A percentile compares a stretch with the other conserved stretches of the same genome.
These are phyloP conservation scores for Exophiala alcalophila DNA, from an alignment of 2,329 filamentous ascomycete species.

Conservation along the genomic window DNA sequence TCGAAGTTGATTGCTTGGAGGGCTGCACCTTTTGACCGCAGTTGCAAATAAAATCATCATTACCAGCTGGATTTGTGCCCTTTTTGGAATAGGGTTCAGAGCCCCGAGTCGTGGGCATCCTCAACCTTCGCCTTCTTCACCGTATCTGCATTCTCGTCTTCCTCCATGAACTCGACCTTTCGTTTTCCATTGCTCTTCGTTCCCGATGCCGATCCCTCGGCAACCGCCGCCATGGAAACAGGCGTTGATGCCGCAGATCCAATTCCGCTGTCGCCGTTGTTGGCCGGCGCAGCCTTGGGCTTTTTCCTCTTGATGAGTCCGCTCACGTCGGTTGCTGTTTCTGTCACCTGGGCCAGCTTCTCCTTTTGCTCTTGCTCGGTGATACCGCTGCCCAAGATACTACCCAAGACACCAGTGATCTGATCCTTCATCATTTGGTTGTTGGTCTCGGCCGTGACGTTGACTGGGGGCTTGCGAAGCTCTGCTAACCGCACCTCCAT, in stretches of 20 bases:
- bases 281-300: conserved; percentile 25
- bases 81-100: no score
- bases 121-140: conserved; percentile 26
- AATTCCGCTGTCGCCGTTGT: conserved; percentile 17
- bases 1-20: conserved; percentile 7
- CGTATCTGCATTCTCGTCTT: conserved; percentile 16
- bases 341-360: conserved; percentile 53
- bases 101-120: conserved; percentile 21
- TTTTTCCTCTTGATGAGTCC: conserved; percentile 57
- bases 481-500: conserved; percentile 60
- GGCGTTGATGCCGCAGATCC: conserved; percentile 25
- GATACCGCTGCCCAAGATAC: conserved; percentile 51
- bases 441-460: conserved; percentile 40
- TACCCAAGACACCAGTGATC: conserved; percentile 57
- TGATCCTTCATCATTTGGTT: conserved; percentile 34
- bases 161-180: conserved; percentile 26
- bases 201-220: conserved; percentile 7
- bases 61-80: no score
- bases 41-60: no score
- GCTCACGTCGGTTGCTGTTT: conserved; percentile 58
- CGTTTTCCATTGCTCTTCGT: conserved; percentile 26
- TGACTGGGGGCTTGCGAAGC: conserved; percentile 54
- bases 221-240: conserved; percentile 7
- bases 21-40: no score
- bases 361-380: conserved; percentile 53